Conservation (phyloP, 2,329 filamentous ascomycete species). For the Penicillium sp. region DNA sequence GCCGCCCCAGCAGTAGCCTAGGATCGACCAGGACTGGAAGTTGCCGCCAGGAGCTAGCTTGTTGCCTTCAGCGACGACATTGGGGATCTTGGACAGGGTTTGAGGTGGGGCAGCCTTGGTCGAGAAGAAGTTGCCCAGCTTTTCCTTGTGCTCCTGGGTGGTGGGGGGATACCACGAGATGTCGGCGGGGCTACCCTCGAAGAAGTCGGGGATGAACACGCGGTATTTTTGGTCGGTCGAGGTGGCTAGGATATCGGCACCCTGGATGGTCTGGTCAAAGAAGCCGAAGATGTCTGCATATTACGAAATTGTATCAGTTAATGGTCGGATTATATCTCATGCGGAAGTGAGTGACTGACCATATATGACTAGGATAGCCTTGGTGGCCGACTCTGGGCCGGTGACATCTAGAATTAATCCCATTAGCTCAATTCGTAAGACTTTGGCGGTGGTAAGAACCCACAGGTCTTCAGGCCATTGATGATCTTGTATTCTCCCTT, state of each 20-base stretch:
- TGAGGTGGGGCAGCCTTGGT: slow-evolving; percentile 51
- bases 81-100: slow-evolving; percentile 48
- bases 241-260: slow-evolving; percentile 54
- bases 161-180: slow-evolving; percentile 54
- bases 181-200: slow-evolving; percentile 63
- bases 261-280: slow-evolving; percentile 55
- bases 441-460: slow-evolving; percentile 11
- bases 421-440: neutral
- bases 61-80: slow-evolving; percentile 48
- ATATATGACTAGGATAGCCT: slow-evolving; percentile 51
- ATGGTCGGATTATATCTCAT: neutral
- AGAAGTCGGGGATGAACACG: slow-evolving; percentile 88
- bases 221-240: slow-evolving; percentile 61
- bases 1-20: slow-evolving; percentile 55
- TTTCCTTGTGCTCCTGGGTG: slow-evolving; percentile 52
- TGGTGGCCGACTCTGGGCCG: slow-evolving; percentile 47
- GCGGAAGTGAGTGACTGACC: slow-evolving; percentile 23
- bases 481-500: slow-evolving; percentile 54
- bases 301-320: neutral
- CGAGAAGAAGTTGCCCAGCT: slow-evolving; percentile 52
- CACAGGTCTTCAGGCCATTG: slow-evolving; percentile 55
- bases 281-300: slow-evolving; percentile 54
- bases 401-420: slow-evolving; percentile 42
- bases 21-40: slow-evolving; percentile 50
- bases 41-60: slow-evolving; percentile 32